Evolutionary conservation across 2,329 filamentous ascomycete genomes (phyloP).

Genomic region (Massarina eburnea): DNA sequence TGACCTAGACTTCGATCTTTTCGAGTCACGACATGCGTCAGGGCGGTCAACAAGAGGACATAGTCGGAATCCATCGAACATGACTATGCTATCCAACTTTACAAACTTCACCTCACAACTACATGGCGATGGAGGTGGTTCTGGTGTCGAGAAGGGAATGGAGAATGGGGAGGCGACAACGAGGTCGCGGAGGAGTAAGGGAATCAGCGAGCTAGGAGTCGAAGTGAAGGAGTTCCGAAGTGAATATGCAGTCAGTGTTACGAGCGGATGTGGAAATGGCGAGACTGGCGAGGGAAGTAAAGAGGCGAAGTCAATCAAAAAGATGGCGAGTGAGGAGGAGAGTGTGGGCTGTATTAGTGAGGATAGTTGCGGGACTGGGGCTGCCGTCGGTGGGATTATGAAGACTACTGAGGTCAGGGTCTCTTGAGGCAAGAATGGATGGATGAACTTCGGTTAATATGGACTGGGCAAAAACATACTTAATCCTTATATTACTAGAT

Average conservation of each 20-base stretch:
- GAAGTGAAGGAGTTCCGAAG: constrained; percentile 1
- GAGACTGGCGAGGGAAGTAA: constrained; percentile 4
- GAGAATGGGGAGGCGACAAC: not conserved
- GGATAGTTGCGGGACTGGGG: not conserved
- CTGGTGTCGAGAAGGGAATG: not conserved
- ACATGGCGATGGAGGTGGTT: not conserved
- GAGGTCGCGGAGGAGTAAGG: not conserved
- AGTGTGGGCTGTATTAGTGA: not conserved
- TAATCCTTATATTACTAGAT: too few species aligned
- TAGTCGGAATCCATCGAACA: constrained; percentile 19
- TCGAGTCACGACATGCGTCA: constrained; percentile 11
- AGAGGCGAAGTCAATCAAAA: constrained; percentile 3
- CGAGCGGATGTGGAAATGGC: constrained; percentile 7
- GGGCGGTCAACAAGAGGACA: constrained; percentile 12
- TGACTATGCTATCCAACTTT: constrained; percentile 23
- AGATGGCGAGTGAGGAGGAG: constrained; percentile 1
- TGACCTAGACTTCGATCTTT: constrained; percentile 29
- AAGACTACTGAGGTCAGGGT: constrained; percentile 4
- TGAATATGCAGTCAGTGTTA: constrained; percentile 14
- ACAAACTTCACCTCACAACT: constrained; percentile 11
- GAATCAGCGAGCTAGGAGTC: constrained; percentile 2
- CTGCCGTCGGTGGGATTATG: not conserved
- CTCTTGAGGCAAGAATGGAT: not conserved
- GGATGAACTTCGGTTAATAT: too few species aligned
- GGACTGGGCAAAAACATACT: too few species aligned